Evolutionary conservation across 148 eudicot genomes (phyloP), one percentile per base, ranked within the genome.

Genomic region (Salicornia ramosissima): DNA sequence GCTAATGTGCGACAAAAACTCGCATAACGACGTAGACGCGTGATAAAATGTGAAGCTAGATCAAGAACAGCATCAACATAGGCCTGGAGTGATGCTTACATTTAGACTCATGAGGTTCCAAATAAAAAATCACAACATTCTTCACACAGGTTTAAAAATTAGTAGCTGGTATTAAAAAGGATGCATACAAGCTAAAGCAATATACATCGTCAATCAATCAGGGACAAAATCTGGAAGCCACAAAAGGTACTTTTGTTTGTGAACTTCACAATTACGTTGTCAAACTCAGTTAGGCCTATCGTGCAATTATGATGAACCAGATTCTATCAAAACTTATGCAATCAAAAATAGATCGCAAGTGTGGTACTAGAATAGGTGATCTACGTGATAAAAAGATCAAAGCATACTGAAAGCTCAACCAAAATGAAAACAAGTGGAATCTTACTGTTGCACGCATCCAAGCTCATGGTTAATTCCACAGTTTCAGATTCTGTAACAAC

Each of bases 1-100:
- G 98, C 98, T 80, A 94, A 80, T 34, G 97, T 94, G 42, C 98
- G 97, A 75, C 98, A 94, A 80, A 94, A 94, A 77, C 98, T 94
- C 63, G 98, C 98, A 83, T 94, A 94, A 47, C 98, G 96, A 25
- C 98, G 81, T 75, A 94, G 83, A 68, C 98, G 96, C 52, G 98
- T 94, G 72, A 94, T 94, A 77, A 94, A 94, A 80, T 94, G 98
- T 39, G 98, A 94, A 61, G 98, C 97, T 57, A 94, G 82, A 84
- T 94, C 98, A 62, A 94, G 92, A 69, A 94, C 82, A 30, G 98
- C 90, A 82, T 94, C 98, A 82, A 94, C 97, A 83, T 94, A 90
- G 33, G 98, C 98, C 98, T 94, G 85, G 71, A 81, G 34, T 10
- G 40, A 52, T 50, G 39, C 14, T 45, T 42, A 61, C 3, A 34